Conservation (phyloP, 108 stramenopile genomes). For the Nitzschia sp. region DNA sequence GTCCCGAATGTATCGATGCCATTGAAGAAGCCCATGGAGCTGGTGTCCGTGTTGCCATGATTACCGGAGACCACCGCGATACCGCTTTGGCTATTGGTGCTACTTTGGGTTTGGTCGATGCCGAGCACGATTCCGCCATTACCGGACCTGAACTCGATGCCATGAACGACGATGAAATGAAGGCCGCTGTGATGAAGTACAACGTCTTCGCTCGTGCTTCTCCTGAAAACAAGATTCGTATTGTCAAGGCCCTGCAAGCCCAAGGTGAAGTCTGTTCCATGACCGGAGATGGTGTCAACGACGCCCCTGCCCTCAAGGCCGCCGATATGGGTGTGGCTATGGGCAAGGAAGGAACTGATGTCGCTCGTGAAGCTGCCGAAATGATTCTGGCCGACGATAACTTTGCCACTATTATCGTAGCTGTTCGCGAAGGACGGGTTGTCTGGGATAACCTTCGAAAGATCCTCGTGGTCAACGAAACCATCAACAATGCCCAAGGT, state of each 20-base stretch:
- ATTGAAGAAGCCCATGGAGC: slow-evolving; percentile 85
- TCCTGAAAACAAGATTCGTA: slow-evolving; percentile 74
- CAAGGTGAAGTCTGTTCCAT: slow-evolving; percentile 86
- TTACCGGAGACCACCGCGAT: slow-evolving; percentile 95
- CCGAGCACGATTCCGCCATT: slow-evolving; percentile 56
- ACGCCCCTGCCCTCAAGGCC: slow-evolving; percentile 95
- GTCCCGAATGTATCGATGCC: slow-evolving; percentile 85
- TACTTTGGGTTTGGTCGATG: slow-evolving; percentile 69
- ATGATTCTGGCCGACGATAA: slow-evolving; percentile 98
- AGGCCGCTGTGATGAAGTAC: slow-evolving; percentile 56
- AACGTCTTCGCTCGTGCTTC: slow-evolving; percentile 92
- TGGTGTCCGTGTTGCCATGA: slow-evolving; percentile 95
- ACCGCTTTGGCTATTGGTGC: slow-evolving; percentile 70
- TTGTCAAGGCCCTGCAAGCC: slow-evolving; percentile 92
- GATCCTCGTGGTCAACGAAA: slow-evolving; percentile 75
- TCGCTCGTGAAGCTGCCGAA: slow-evolving; percentile 95
- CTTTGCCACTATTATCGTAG: slow-evolving; percentile 92
- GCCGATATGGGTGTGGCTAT: slow-evolving; percentile 99
- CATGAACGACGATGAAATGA: slow-evolving; percentile 70
- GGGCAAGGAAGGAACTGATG: slow-evolving; percentile 97
- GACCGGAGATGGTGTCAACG: slow-evolving; percentile 99
- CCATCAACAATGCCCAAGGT: slow-evolving; percentile 88
- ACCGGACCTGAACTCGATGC: slow-evolving; percentile 83
- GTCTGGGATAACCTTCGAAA: slow-evolving; percentile 87
- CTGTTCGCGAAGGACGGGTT: slow-evolving; percentile 77